Conservation (phyloP, 768 basidiomycete species). For the Naganishia vaughanmartiniae region DNA sequence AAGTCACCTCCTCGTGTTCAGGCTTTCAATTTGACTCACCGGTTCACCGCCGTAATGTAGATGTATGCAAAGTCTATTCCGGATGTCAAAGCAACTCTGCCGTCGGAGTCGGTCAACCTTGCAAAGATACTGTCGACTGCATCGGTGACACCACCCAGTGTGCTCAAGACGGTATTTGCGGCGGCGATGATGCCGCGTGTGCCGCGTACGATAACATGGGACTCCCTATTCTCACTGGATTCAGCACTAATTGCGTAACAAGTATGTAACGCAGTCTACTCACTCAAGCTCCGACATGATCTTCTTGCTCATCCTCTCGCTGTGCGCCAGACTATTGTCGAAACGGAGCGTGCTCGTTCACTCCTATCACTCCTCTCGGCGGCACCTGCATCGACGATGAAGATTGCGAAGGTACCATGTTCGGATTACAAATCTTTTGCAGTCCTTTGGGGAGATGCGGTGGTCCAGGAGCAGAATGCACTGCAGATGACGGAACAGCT, state of each 20-base stretch:
- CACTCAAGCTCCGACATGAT: neutral
- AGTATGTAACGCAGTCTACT: neutral
- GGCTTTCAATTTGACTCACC: neutral
- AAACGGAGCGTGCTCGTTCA: neutral
- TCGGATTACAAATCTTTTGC: neutral
- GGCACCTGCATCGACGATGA: neutral
- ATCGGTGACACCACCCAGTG: neutral
- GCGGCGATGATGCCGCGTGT: neutral
- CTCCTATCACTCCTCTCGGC: neutral
- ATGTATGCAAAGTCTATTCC: neutral
- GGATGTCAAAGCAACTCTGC: neutral
- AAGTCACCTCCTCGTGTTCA: neutral
- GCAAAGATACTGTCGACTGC: neutral
- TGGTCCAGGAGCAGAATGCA: neutral
- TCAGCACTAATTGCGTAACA: neutral
- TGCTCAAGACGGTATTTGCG: neutral
- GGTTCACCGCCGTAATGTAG: neutral
- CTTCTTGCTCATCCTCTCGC: neutral
- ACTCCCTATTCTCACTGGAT: neutral
- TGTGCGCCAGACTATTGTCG: neutral
- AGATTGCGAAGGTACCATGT: conserved; percentile 2
- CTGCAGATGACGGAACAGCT: neutral
- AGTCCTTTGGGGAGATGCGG: conserved; percentile 8
- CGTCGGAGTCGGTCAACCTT: neutral
- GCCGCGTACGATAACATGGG: neutral